Evolutionary conservation across 2,329 filamentous ascomycete species (phyloP).

Genomic region (Lachnellula subtilissima): DNA sequence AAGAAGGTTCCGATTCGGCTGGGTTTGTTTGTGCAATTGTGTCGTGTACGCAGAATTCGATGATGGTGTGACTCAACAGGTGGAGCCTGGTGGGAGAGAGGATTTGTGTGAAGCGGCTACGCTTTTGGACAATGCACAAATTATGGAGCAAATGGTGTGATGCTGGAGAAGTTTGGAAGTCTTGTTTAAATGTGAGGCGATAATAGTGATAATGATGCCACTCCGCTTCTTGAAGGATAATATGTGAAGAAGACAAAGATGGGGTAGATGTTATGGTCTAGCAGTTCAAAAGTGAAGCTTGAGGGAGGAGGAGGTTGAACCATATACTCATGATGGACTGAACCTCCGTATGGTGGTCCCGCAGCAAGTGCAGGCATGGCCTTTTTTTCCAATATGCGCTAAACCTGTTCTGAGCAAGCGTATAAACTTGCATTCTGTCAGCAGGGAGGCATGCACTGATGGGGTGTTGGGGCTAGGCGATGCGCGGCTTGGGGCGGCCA

Average conservation of each 20-base stretch:
- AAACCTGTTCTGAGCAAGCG: background rate
- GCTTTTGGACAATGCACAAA: constrained; percentile 13
- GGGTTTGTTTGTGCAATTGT: constrained; percentile 13
- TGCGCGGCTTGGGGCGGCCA: constrained; percentile 1
- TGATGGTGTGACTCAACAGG: constrained; percentile 30
- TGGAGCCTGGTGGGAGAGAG: constrained; percentile 22
- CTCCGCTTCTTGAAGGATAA: background rate
- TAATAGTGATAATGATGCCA: constrained; percentile 1
- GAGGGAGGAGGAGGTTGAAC: constrained; percentile 16
- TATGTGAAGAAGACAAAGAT: background rate
- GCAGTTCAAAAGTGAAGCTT: background rate
- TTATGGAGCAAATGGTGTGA: constrained; percentile 18
- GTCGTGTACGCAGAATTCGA: constrained; percentile 20
- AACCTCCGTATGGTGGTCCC: background rate
- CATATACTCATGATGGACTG: background rate
- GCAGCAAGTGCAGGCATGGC: background rate
- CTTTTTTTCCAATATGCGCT: background rate
- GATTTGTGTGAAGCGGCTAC: constrained; percentile 19
- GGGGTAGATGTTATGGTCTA: background rate
- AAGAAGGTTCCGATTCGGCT: constrained; percentile 8
- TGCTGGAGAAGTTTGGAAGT: constrained; percentile 2
- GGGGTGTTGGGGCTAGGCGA: background rate
- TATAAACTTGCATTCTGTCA: background rate
- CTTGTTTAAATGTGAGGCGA: background rate
- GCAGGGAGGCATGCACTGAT: background rate